Conservation (phyloP, 2,329 filamentous ascomycete species). For the Helminthosporium solani region DNA sequence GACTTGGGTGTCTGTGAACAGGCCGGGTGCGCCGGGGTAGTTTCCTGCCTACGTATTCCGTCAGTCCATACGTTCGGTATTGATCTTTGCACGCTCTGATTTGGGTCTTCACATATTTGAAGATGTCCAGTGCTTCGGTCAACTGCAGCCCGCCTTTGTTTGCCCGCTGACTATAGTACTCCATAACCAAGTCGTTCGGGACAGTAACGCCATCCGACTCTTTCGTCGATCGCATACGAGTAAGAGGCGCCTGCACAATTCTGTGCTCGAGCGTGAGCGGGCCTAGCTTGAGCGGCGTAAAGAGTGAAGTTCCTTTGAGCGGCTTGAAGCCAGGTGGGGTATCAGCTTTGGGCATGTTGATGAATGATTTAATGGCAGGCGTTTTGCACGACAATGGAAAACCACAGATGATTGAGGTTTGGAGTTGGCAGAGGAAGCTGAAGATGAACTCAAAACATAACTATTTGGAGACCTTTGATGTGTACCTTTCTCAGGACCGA, state of each 20-base stretch:
- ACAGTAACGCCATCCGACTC: slow-evolving; percentile 50
- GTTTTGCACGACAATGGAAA: background rate
- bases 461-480: background rate
- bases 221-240: slow-evolving; percentile 50
- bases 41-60: slow-evolving; percentile 42
- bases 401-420: background rate
- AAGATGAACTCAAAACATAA: background rate
- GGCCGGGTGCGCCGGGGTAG: slow-evolving; percentile 57
- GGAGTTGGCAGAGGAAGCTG: background rate
- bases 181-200: slow-evolving; percentile 47
- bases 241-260: slow-evolving; percentile 44
- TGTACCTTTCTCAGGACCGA: slow-evolving; percentile 12
- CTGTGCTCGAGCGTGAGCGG: slow-evolving; percentile 42
- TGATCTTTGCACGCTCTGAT: no score
- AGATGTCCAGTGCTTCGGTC: slow-evolving; percentile 55
- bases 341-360: slow-evolving; percentile 35
- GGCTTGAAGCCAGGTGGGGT: slow-evolving; percentile 31
- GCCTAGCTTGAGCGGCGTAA: slow-evolving; percentile 35
- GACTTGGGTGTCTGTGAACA: slow-evolving; percentile 52
- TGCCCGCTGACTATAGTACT: slow-evolving; percentile 58
- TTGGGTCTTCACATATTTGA: slow-evolving; percentile 37
- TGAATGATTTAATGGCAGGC: slow-evolving; percentile 3
- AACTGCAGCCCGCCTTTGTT: slow-evolving; percentile 59
- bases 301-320: slow-evolving; percentile 34
- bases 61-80: background rate